These are phyloP conservation scores for Ophiostoma perfectum DNA, from an alignment of 2,329 filamentous ascomycete species.

Conservation along the genomic window DNA sequence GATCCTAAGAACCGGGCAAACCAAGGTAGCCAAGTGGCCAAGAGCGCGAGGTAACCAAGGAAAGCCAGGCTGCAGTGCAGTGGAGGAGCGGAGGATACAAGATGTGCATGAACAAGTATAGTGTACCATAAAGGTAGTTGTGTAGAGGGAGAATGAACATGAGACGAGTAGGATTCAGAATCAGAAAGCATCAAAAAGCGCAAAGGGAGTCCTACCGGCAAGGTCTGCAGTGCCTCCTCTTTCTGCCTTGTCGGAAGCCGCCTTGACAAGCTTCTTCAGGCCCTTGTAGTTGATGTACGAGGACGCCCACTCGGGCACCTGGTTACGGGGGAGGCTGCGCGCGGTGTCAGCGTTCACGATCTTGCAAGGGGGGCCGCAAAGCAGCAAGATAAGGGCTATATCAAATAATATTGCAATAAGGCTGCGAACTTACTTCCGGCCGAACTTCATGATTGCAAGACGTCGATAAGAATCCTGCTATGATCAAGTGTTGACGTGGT, in stretches of 20 bases:
- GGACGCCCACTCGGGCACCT: slow-evolving; percentile 80
- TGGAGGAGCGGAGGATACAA: too few species aligned
- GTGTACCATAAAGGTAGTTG: too few species aligned
- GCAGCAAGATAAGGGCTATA: too few species aligned
- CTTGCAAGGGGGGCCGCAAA: too few species aligned
- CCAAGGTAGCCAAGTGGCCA: neutral
- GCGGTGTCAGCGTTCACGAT: too few species aligned
- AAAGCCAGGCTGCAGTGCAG: neutral
- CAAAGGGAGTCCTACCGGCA: slow-evolving; percentile 62
- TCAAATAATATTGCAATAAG: neutral
- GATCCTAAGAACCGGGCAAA: neutral
- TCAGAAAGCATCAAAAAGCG: neutral
- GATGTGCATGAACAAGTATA: too few species aligned
- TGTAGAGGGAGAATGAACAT: neutral
- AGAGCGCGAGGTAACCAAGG: neutral
- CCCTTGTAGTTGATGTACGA: slow-evolving; percentile 86
- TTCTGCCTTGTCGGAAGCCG: slow-evolving; percentile 59
- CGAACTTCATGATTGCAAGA: slow-evolving; percentile 34
- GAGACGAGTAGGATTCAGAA: slow-evolving; percentile 27
- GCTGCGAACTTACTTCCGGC: slow-evolving; percentile 32
- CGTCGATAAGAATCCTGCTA: neutral
- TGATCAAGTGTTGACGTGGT: neutral
- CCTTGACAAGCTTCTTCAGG: slow-evolving; percentile 92
- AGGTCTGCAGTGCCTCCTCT: slow-evolving; percentile 75
- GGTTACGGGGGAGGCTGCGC: slow-evolving; percentile 61